phyloP scores from a whole-genome alignment of 1,284 basidiomycete genomes.

The Trichosporon coremiiforme region DNA sequence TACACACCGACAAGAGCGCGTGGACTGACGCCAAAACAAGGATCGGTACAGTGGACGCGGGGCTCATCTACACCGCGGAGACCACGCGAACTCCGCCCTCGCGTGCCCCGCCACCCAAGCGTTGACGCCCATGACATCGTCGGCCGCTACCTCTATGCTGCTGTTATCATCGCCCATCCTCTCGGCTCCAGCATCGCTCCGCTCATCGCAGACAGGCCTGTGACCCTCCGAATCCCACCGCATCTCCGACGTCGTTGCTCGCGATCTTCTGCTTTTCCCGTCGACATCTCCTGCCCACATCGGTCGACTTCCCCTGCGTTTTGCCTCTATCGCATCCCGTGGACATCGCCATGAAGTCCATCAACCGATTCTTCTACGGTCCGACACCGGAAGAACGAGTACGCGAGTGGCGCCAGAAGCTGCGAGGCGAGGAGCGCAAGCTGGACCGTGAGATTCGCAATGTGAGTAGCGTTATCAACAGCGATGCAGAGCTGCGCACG shows the following conservation, averaged over 20 bases:
- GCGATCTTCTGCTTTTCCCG: not conserved
- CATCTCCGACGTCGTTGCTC: not conserved
- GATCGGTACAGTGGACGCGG: not conserved
- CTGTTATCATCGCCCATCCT: conserved; percentile 12
- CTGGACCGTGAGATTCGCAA: conserved; percentile 91
- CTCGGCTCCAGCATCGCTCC: not conserved
- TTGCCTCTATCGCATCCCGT: conserved; percentile 4
- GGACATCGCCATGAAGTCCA: conserved; percentile 46
- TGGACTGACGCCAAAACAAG: not conserved
- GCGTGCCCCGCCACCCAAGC: conserved; percentile 8
- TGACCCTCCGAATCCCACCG: too few species aligned
- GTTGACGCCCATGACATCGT: not conserved
- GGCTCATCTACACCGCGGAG: not conserved
- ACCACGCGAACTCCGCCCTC: not conserved
- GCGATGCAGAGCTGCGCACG: too few species aligned
- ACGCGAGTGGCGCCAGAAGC: conserved; percentile 79
- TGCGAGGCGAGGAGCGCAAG: conserved; percentile 75
- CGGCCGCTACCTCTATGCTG: not conserved
- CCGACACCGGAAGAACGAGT: conserved; percentile 91
- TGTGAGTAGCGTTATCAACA: conserved; percentile 60
- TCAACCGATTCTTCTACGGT: conserved; percentile 76
- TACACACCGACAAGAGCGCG: too few species aligned
- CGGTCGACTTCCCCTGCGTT: not conserved
- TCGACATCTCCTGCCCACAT: not conserved
- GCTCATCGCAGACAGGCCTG: not conserved